Conservation (phyloP, 2,329 filamentous ascomycete species). For the Lecanicillium sp. region DNA sequence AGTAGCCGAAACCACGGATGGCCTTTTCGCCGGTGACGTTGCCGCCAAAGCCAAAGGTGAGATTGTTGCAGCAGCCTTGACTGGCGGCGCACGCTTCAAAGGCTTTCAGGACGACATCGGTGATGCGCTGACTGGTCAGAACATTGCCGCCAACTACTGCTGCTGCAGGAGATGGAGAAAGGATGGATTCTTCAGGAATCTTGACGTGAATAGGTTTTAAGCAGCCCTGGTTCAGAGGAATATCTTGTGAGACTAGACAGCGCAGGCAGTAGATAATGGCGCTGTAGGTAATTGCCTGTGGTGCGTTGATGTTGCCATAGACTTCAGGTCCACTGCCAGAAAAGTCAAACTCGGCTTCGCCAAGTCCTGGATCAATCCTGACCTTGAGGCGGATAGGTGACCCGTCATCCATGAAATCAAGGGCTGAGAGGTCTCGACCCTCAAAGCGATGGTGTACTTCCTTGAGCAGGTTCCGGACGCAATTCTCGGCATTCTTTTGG, state of each 20-base stretch:
- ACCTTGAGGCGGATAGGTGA: conserved; percentile 67
- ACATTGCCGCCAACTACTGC: conserved; percentile 81
- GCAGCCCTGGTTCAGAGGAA: conserved; percentile 78
- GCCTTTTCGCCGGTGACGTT: conserved; percentile 28
- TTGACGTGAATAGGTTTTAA: conserved; percentile 65
- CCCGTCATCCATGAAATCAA: conserved; percentile 81
- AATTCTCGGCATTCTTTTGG: conserved; percentile 69
- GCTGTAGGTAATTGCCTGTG: conserved; percentile 72
- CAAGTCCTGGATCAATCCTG: conserved; percentile 64
- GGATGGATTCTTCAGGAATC: conserved; percentile 64
- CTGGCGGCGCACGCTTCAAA: conserved; percentile 72
- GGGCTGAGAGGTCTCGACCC: conserved; percentile 60
- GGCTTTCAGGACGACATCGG: conserved; percentile 49
- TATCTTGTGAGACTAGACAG: conserved; percentile 71
- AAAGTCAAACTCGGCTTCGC: conserved; percentile 76
- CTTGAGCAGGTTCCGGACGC: conserved; percentile 65
- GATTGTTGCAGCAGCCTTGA: conserved; percentile 76
- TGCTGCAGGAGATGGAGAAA: conserved; percentile 67
- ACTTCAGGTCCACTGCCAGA: conserved; percentile 71
- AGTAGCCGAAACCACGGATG: conserved; percentile 35
- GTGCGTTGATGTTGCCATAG: conserved; percentile 74
- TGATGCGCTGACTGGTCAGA: conserved; percentile 34
- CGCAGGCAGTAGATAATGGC: conserved; percentile 85
- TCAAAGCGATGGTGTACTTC: conserved; percentile 61
- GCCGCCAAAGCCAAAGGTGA: conserved; percentile 68